Conservation (phyloP, 805 yeast genomes). For the Wickerhamiella hasegawae region DNA sequence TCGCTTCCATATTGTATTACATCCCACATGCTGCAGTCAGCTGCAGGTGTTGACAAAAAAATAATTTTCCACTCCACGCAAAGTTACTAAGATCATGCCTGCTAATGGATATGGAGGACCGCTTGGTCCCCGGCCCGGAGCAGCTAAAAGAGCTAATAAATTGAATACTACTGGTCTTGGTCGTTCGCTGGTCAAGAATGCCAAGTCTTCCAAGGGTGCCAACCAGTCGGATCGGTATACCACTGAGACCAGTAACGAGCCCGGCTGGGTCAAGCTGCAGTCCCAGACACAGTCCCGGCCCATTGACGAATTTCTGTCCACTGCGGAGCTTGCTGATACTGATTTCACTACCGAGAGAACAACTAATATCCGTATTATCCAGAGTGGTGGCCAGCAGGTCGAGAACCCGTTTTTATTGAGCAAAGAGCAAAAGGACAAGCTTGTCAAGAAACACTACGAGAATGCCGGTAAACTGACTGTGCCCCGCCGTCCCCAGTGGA, state of each 20-base stretch:
- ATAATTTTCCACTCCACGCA: too few relatives aligned
- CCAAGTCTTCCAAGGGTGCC: slow-evolving; percentile 43
- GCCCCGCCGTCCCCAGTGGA: slow-evolving; percentile 91
- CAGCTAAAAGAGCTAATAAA: slow-evolving; percentile 43
- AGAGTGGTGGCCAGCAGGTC: slow-evolving; percentile 25
- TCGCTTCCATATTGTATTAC: too few relatives aligned
- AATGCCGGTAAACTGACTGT: slow-evolving; percentile 48
- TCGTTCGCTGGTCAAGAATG: slow-evolving; percentile 59
- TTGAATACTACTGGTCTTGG: slow-evolving; percentile 70
- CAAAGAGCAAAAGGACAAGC: slow-evolving; percentile 45
- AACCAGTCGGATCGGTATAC: slow-evolving; percentile 75
- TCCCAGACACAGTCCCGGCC: slow-evolving; percentile 93
- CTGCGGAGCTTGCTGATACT: slow-evolving; percentile 91
- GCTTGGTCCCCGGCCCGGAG: slow-evolving; percentile 83
- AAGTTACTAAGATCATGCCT: slow-evolving; percentile 1
- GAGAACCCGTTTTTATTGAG: slow-evolving; percentile 46
- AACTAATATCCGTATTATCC: slow-evolving; percentile 68
- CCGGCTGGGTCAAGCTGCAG: slow-evolving; percentile 75
- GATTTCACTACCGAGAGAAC: slow-evolving; percentile 88
- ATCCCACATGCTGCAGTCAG: too few relatives aligned
- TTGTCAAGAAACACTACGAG: slow-evolving; percentile 42
- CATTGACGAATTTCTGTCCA: slow-evolving; percentile 81
- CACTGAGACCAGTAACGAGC: slow-evolving; percentile 58
- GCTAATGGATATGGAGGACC: slow-evolving; percentile 31
- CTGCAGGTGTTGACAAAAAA: too few relatives aligned